Base-by-base conservation (phyloP, 2,329 filamentous ascomycete species). In the Alternaria solani region DNA sequence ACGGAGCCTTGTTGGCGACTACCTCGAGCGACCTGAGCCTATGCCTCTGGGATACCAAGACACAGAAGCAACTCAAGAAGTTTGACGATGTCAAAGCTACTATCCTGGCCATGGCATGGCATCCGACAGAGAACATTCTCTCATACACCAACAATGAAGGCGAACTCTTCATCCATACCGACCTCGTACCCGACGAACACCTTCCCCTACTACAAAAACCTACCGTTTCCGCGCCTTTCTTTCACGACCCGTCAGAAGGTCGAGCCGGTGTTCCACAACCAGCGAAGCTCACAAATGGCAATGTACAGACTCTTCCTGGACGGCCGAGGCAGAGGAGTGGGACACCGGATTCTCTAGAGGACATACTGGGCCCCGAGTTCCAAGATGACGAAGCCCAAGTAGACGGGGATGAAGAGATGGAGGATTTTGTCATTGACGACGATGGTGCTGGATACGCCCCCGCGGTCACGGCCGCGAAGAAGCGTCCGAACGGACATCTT, bases 81-180 rank as follows among this genome's bases (percentile, higher is more conserved):
- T 85, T 92, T 69, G 91, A 94, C 57, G 94, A 94, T 74, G 63
- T 82, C 38, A 80, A 81, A 39, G 84, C 89, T 54, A 94, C 94
- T 64, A 91, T 98, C 56, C 87, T 95, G 67, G 92, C 94, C 64
- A 84, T 99, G 59, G 86, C 88, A 30, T 99, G 95, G 94, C 95
- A 99, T 73, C 94, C 94, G 6, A 90, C 86, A 1, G 89, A 93
- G 65, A 99, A 99, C 70, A 87, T 94, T 3, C 80, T 95, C 1
- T 96, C 94, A 0, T 97, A 98, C 72, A 96, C 94, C 0, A 98
- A 93, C 38, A 91, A 90, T 1, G 92, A 97, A 59, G 95, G 96
- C 63, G 93, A 97, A 77, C 87, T 98, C 12, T 98, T 93, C 76
- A 98, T 98, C 56, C 91, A 94, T 74, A 88, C 89, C 11, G 87